Evolutionary conservation across 164 flowering plant genomes (phyloP).

Genomic region (Hamamelis virginiana): DNA sequence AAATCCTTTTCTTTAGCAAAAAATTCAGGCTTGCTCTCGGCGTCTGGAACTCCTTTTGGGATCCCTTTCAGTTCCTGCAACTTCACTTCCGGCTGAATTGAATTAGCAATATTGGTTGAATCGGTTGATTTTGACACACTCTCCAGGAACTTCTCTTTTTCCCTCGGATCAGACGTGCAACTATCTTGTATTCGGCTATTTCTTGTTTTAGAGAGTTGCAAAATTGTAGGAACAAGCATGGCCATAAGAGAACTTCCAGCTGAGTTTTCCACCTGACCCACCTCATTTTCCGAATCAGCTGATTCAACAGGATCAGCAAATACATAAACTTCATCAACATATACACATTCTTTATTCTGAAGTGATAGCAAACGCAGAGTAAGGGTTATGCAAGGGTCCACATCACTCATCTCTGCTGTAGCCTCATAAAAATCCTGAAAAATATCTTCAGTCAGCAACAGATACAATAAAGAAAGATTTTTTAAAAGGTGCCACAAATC

Average conservation of each 20-base stretch:
- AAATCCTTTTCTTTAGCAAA: slow-evolving; percentile 14
- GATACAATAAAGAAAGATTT: neutral
- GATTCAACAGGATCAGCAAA: slow-evolving; percentile 70
- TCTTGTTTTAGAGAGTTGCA: slow-evolving; percentile 61
- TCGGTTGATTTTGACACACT: slow-evolving; percentile 13
- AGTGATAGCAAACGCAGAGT: slow-evolving; percentile 78
- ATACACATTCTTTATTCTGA: slow-evolving; percentile 51
- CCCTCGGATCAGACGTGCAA: slow-evolving; percentile 17
- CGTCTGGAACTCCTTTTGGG: slow-evolving; percentile 17
- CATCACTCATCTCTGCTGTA: slow-evolving; percentile 81
- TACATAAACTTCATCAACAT: slow-evolving; percentile 73
- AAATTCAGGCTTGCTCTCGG: slow-evolving; percentile 18
- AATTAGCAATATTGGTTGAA: slow-evolving; percentile 12
- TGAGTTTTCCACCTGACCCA: slow-evolving; percentile 25
- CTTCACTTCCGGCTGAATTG: slow-evolving; percentile 12
- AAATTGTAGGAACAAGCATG: slow-evolving; percentile 77
- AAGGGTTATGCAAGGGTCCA: slow-evolving; percentile 61
- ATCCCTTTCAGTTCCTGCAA: slow-evolving; percentile 11
- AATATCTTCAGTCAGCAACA: neutral
- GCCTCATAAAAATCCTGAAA: slow-evolving; percentile 83
- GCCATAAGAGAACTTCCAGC: slow-evolving; percentile 69
- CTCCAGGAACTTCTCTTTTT: slow-evolving; percentile 11
- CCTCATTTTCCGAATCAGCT: slow-evolving; percentile 30
- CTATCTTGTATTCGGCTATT: slow-evolving; percentile 23
- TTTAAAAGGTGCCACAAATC: no score